These are phyloP conservation scores for Ceratobasidium sp. DNA, from an alignment of 1,284 basidiomycete genomes.

Conservation along the genomic window DNA sequence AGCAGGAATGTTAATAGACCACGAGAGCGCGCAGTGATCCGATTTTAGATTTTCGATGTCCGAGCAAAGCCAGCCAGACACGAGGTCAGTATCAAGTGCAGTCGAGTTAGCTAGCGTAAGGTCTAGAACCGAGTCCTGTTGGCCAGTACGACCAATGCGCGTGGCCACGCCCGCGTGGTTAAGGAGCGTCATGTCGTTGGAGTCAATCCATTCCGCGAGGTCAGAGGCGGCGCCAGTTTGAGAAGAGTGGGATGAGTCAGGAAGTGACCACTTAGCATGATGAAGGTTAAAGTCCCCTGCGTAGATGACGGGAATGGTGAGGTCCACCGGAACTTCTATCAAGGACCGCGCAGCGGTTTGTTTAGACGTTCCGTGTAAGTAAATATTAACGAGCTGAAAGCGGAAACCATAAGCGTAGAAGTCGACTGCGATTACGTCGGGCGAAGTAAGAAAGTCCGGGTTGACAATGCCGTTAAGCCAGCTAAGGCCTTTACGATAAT, in stretches of 20 bases:
- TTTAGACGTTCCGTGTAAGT: background rate
- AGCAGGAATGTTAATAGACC: background rate
- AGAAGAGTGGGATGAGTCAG: background rate
- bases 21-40: background rate
- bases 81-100: background rate
- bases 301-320: background rate
- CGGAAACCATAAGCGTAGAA: background rate
- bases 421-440: background rate
- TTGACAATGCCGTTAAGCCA: background rate
- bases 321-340: background rate
- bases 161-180: background rate
- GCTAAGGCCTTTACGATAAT: background rate
- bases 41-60: background rate
- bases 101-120: background rate
- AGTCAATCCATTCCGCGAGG: constrained; percentile 14
- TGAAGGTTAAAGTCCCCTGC: constrained; percentile 17
- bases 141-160: background rate
- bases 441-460: too few species aligned
- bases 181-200: background rate
- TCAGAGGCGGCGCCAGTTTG: background rate
- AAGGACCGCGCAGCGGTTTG: background rate
- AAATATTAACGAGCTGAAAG: background rate
- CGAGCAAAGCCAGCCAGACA: background rate
- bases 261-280: constrained; percentile 1
- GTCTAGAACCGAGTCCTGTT: constrained; percentile 1